phyloP scores from a whole-genome alignment of 305 asterid species.

The Galium porrigens region DNA sequence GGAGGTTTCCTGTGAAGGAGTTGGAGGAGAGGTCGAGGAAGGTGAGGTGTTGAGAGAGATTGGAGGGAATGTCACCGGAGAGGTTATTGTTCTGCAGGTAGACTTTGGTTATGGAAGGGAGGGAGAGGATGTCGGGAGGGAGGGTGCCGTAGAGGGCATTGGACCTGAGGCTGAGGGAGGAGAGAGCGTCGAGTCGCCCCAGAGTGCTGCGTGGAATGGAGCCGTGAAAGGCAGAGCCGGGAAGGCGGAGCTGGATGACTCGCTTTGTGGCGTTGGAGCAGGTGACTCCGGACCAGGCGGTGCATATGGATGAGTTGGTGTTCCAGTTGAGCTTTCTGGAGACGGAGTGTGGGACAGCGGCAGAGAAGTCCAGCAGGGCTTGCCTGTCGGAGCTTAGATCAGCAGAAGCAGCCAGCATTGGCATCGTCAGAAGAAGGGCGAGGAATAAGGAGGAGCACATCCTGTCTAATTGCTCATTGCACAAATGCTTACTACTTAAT shows the following conservation, averaged over 20 bases:
- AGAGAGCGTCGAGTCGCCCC: slow-evolving; percentile 44
- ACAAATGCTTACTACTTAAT: background rate
- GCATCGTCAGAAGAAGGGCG: no score
- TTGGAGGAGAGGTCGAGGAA: slow-evolving; percentile 54
- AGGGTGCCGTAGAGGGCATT: slow-evolving; percentile 44
- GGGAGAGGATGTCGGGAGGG: slow-evolving; percentile 52
- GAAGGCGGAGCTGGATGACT: slow-evolving; percentile 52
- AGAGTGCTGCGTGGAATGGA: slow-evolving; percentile 51
- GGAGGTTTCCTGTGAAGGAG: slow-evolving; percentile 45
- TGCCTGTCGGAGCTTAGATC: slow-evolving; percentile 50
- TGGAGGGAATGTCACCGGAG: slow-evolving; percentile 44
- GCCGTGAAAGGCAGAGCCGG: slow-evolving; percentile 49
- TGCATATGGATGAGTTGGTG: slow-evolving; percentile 34
- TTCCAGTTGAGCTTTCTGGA: slow-evolving; percentile 46
- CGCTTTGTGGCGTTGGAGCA: slow-evolving; percentile 25
- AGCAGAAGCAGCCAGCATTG: slow-evolving; percentile 13
- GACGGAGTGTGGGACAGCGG: slow-evolving; percentile 32
- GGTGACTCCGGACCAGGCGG: slow-evolving; percentile 46
- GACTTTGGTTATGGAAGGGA: slow-evolving; percentile 43
- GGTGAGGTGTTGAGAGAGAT: slow-evolving; percentile 32
- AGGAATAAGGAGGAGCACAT: background rate
- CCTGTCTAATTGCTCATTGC: no score
- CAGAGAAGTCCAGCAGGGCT: slow-evolving; percentile 56
- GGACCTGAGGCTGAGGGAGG: slow-evolving; percentile 52
- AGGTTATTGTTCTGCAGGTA: slow-evolving; percentile 46